Evolutionary conservation across 495 filamentous ascomycete species (phyloP).

Genomic region (Penicillium daleae): DNA sequence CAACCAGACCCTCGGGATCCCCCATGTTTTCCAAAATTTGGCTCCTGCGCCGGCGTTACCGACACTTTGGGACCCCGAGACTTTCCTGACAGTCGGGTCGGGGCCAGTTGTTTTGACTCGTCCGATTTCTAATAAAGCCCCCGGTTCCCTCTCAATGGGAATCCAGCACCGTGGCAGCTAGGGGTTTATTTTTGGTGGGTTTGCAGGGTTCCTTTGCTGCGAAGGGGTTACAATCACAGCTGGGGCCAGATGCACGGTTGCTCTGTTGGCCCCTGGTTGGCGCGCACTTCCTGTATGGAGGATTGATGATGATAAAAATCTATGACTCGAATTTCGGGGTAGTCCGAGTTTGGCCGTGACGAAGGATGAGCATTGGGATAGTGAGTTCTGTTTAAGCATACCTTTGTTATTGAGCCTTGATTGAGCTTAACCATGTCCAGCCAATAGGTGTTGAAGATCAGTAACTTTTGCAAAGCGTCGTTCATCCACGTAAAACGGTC

Average conservation of each 20-base stretch:
- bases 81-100: conserved; percentile 34
- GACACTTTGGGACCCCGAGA: conserved; percentile 30
- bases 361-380: neutral
- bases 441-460: neutral
- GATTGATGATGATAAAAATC: conserved; percentile 1
- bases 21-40: conserved; percentile 14
- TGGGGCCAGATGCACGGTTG: conserved; percentile 9
- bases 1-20: conserved; percentile 4
- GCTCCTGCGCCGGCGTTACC: conserved; percentile 30
- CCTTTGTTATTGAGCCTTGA: neutral
- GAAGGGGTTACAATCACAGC: conserved; percentile 3
- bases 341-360: conserved; percentile 13
- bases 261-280: conserved; percentile 3
- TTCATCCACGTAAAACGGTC: neutral
- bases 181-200: conserved; percentile 12
- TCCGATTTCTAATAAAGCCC: conserved; percentile 22
- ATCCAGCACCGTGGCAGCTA: conserved; percentile 27
- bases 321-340: conserved; percentile 13
- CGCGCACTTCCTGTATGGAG: neutral
- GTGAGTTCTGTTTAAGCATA: neutral
- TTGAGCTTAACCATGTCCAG: neutral
- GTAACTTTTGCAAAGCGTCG: neutral
- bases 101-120: conserved; percentile 25
- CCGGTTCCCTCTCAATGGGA: conserved; percentile 23
- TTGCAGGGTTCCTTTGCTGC: conserved; percentile 19